Percentiles rank a stretch among this genome's conserved stretches.
These are phyloP conservation scores for Babesia bovis DNA, from an alignment of 169 alveolate species.

Conservation along the genomic window DNA sequence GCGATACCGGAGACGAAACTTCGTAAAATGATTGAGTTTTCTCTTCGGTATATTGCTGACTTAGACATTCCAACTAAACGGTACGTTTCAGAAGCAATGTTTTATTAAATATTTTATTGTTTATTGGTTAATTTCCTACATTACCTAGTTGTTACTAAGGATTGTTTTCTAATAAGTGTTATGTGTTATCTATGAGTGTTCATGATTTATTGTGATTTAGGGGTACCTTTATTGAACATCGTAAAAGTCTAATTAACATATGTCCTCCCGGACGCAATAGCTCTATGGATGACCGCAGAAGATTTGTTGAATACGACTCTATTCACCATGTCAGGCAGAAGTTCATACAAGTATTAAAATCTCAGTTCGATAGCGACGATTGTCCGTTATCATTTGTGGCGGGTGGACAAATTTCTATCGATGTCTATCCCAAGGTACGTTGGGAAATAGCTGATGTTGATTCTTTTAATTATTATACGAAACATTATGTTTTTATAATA, in stretches of 20 bases:
- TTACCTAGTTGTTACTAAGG: background rate
- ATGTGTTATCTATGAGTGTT: too few relatives aligned
- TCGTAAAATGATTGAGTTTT: conserved; percentile 24
- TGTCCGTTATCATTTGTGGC: conserved; percentile 84
- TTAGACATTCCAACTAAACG: conserved; percentile 60
- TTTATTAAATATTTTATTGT: background rate
- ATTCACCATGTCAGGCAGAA: conserved; percentile 56
- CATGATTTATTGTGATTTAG: conserved; percentile 40
- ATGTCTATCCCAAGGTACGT: conserved; percentile 88
- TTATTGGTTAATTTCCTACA: background rate
- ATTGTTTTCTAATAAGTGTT: too few relatives aligned
- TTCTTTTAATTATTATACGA: background rate
- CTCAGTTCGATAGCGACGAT: conserved; percentile 31
- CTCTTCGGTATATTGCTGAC: conserved; percentile 37
- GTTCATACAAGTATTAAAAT: conserved; percentile 15
- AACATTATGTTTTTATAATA: background rate
- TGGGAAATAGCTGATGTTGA: too few relatives aligned
- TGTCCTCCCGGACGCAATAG: conserved; percentile 98
- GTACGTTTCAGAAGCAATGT: conserved; percentile 15
- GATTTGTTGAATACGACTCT: conserved; percentile 84
- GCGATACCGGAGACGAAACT: conserved; percentile 17
- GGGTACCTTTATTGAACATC: conserved; percentile 92
- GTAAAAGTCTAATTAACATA: conserved; percentile 93
- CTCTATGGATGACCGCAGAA: conserved; percentile 88
- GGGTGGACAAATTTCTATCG: conserved; percentile 97